Base-by-base conservation (phyloP, 208 protist genomes). In the Crithidia fasciculata region DNA sequence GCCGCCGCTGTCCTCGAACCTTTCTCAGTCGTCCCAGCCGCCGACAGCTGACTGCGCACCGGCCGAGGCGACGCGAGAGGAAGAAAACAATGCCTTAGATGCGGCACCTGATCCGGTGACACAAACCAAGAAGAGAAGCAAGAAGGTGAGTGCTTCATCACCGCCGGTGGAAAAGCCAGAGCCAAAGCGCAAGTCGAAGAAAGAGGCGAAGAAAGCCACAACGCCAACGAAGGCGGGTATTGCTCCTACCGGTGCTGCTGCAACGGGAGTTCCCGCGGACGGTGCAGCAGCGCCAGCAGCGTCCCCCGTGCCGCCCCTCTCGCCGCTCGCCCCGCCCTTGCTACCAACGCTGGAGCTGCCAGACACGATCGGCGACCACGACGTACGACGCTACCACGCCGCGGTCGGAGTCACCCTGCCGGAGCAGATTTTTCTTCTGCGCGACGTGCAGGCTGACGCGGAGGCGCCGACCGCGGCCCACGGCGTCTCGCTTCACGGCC, bases 381-480 rank as follows among this genome's bases (percentile, higher is more conserved):
- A 67, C 58, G 67, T 81, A 4, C 55, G 59, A 7, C 65, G 63
- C 69, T 84, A 84, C 70, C 55, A 60, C 50, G 74, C 74, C 15
- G 36, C 70, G 28, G 53, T 78, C 16, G 63, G 62, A 4, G 66
- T 84, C 18, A 84, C 74, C 6, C 52, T 81, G n/a, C 80, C 80
- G 2, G 71, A 78, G 54, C 80, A 84, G 18, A 69, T 69, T 8
- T 84, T 72, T 28, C 52, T 81, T 5, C 37, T 84, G 12, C 74
- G 60, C 7, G 74, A 79, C 19, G 53, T 53, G 0, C 36, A 12
- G 2, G 60, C 37, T 0, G 19, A 41, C 9, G 12, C n/a, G n/a
- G 53, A 73, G 4, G 47, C 15, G 4, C 8, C 36, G 6, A 13
- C 2, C 50, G 4, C 5, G 39, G 7, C 28, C 4, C n/a, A 59